Base-by-base conservation (phyloP, 345 rosid species). In the Odontarrhena argentea region DNA sequence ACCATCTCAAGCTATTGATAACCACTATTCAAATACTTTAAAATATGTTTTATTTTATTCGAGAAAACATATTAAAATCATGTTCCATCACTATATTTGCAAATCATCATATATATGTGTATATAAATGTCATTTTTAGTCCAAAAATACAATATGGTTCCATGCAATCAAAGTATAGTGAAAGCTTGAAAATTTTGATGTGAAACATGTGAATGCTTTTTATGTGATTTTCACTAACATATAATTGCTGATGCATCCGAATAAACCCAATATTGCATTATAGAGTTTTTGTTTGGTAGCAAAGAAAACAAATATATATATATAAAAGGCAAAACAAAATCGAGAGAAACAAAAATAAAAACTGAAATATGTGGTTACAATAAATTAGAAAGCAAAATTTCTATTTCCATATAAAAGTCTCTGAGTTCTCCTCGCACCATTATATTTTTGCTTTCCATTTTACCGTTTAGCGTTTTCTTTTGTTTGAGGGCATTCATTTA, bases 231-330 rank as follows among this genome's bases (percentile, higher is more conserved):
- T 41, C 52, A 15, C 14, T 24, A 40, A 10, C 49, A 49, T 49
- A 25, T 9, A 28, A 18, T 18, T 49, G 49, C 25, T 69, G 50
- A 59, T 14, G 46, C 50, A 32, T 45, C 42, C 26, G 43, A 60
- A 32, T 41, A 30, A 34, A 51, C 49, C 49, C 57, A 32, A 30
- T 55, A 35, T 60, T 60, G 45, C 74, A 69, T 50, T 60, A 42
- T 52, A 25, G 7, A 26, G 50, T 48, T 69, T 60, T 25, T 69
- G 44, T 69, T 50, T 60, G 28, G 28, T 49, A 58, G 66, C 50
- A 32, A 5, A 32, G 4, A 59, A 44, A 37, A 46, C 26, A 7
- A 38, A 8, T 14, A 28, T 8, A 36, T 6, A 36, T 3, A 36
- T 6, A 36, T 36, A 36, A 36, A 4, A 36, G 4, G 6, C 5